Evolutionary conservation across 139 green algal genomes (phyloP).

Genomic region (Haematococcus lacustris): DNA sequence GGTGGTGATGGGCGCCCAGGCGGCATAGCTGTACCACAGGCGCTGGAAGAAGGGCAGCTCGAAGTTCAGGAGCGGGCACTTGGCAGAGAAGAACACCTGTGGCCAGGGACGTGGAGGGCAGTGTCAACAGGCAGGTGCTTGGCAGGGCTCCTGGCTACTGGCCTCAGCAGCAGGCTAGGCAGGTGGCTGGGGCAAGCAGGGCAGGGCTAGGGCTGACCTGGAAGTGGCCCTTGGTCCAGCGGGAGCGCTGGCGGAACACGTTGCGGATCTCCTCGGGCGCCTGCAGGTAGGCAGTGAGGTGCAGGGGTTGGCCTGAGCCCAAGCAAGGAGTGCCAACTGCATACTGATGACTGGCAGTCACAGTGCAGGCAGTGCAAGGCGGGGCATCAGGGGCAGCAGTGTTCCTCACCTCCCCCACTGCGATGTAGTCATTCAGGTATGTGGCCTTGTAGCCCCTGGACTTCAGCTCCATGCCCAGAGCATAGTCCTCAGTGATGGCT

Average conservation of each 20-base stretch:
- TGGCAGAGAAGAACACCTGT: constrained; percentile 29
- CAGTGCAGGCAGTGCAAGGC: too few species aligned
- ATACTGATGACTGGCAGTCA: too few species aligned
- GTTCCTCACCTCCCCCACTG: constrained; percentile 34
- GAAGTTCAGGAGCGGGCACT: constrained; percentile 34
- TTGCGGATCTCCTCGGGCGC: constrained; percentile 75
- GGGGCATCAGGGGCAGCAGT: too few species aligned
- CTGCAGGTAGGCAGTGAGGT: too few species aligned
- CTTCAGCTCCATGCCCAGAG: constrained; percentile 43
- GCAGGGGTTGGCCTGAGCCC: too few species aligned
- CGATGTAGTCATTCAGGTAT: constrained; percentile 20
- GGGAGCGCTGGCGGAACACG: constrained; percentile 76
- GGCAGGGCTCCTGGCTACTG: too few species aligned
- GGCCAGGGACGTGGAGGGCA: too few species aligned
- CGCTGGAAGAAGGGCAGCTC: constrained; percentile 33
- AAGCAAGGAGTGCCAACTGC: too few species aligned
- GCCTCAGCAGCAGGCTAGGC: too few species aligned
- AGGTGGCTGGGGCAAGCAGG: too few species aligned
- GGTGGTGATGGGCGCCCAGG: constrained; percentile 22
- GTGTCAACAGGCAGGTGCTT: too few species aligned
- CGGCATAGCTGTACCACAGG: constrained; percentile 40
- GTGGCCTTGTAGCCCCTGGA: constrained; percentile 12
- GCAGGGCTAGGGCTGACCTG: too few species aligned
- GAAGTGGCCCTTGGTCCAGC: constrained; percentile 79
- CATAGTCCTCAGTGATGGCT: neutral